Percentiles rank a stretch among this genome's conserved stretches.
These are phyloP conservation scores for Xerocomellus dryophilus DNA, from an alignment of 768 basidiomycete species.

Conservation along the genomic window DNA sequence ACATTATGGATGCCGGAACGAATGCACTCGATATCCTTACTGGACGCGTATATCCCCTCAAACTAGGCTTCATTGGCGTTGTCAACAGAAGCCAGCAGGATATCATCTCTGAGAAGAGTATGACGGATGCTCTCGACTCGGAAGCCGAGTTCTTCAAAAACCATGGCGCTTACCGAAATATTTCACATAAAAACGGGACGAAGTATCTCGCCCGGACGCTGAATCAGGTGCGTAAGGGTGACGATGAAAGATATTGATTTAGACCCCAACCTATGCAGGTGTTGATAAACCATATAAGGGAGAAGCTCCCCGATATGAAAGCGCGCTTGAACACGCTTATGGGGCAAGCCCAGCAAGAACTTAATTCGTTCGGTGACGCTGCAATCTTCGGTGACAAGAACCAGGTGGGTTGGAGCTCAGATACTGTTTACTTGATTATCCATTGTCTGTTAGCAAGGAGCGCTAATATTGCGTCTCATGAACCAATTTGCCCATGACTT, in stretches of 20 bases:
- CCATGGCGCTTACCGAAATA: constrained; percentile 91
- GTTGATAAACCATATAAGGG: constrained; percentile 94
- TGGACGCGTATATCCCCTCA: constrained; percentile 95
- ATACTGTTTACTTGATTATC: constrained; percentile 9
- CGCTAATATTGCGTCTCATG: constrained; percentile 91
- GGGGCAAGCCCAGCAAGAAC: constrained; percentile 98
- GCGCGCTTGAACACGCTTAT: constrained; percentile 95
- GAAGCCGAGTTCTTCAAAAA: constrained; percentile 90
- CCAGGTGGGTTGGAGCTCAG: constrained; percentile 43
- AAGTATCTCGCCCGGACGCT: constrained; percentile 89
- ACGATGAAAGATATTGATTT: not conserved
- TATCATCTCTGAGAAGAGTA: constrained; percentile 82
- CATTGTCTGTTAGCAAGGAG: constrained; percentile 60
- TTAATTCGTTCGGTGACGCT: constrained; percentile 93
- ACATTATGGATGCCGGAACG: constrained; percentile 99
- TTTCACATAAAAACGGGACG: constrained; percentile 97
- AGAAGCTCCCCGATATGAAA: constrained; percentile 99
- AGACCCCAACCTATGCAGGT: constrained; percentile 51
- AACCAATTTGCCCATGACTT: constrained; percentile 98
- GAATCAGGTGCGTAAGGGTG: constrained; percentile 66
- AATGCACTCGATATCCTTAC: constrained; percentile 96
- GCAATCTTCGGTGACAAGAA: constrained; percentile 91
- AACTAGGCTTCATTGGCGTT: constrained; percentile 96
- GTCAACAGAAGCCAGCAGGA: constrained; percentile 98
- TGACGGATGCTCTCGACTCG: constrained; percentile 78